These are phyloP conservation scores for Colletotrichum tofieldiae DNA, from an alignment of 2,329 filamentous ascomycete species.

Conservation along the genomic window DNA sequence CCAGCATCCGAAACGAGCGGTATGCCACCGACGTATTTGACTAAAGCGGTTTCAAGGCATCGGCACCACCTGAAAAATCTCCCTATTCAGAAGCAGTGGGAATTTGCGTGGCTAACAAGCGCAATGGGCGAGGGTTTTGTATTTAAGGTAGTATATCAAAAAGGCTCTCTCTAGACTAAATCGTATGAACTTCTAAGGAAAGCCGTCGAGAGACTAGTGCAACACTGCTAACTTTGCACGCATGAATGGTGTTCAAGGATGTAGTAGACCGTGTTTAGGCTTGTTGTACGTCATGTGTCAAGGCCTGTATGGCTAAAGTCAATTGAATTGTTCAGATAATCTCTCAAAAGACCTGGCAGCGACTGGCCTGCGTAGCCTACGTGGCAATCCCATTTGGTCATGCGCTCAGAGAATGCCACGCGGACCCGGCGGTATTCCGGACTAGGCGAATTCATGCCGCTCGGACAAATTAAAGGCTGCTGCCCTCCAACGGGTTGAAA, in stretches of 20 bases:
- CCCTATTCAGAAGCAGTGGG: background rate
- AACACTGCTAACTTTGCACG: background rate
- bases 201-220: too few species aligned
- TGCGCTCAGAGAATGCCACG: slow-evolving; percentile 6
- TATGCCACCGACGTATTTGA: slow-evolving; percentile 76
- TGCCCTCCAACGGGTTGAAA: background rate
- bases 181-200: background rate
- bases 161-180: too few species aligned
- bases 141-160: background rate
- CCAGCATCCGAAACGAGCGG: slow-evolving; percentile 66
- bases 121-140: background rate
- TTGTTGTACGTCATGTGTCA: background rate
- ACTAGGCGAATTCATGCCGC: slow-evolving; percentile 8
- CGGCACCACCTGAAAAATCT: background rate
- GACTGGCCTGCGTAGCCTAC: background rate
- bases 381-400: slow-evolving; percentile 4
- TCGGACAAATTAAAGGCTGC: slow-evolving; percentile 10
- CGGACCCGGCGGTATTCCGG: background rate
- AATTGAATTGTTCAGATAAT: background rate
- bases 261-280: too few species aligned
- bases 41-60: slow-evolving; percentile 45
- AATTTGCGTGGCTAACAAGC: background rate
- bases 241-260: background rate
- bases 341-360: background rate
- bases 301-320: background rate